These are phyloP conservation scores for Ceratocystis ficicola DNA, from an alignment of 2,329 filamentous ascomycete species.

Conservation along the genomic window DNA sequence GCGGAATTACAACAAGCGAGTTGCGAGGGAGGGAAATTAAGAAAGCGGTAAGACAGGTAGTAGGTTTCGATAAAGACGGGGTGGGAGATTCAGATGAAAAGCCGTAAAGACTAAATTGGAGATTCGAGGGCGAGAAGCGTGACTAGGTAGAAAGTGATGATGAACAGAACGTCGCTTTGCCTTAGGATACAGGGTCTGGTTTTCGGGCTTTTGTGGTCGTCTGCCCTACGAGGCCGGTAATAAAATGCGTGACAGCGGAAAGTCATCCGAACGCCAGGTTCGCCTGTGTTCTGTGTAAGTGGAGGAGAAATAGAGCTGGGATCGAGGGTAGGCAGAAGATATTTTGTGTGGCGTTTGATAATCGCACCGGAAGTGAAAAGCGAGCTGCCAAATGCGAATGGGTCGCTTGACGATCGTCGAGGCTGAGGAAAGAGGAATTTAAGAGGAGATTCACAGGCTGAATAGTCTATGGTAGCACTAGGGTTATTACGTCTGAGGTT, in stretches of 20 bases:
- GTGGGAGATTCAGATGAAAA: neutral
- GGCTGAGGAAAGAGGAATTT: slow-evolving; percentile 8
- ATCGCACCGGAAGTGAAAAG: neutral
- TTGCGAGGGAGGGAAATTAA: neutral
- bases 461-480: neutral
- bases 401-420: slow-evolving; percentile 12
- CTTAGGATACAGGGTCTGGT: neutral
- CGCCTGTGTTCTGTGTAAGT: slow-evolving; percentile 7
- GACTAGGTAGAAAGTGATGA: neutral
- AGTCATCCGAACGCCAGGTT: slow-evolving; percentile 5
- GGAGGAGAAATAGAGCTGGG: neutral
- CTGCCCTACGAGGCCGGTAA: slow-evolving; percentile 5
- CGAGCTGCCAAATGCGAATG: neutral
- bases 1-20: neutral
- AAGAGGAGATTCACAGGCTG: neutral
- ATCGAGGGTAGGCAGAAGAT: slow-evolving; percentile 1
- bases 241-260: slow-evolving; percentile 1
- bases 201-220: neutral
- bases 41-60: neutral
- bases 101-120: neutral
- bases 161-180: neutral
- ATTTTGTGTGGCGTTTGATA: neutral
- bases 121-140: neutral
- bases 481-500: neutral
- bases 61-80: neutral